These are phyloP conservation scores for Thelonectria discophora DNA, from an alignment of 2,329 filamentous ascomycete species.

Conservation along the genomic window DNA sequence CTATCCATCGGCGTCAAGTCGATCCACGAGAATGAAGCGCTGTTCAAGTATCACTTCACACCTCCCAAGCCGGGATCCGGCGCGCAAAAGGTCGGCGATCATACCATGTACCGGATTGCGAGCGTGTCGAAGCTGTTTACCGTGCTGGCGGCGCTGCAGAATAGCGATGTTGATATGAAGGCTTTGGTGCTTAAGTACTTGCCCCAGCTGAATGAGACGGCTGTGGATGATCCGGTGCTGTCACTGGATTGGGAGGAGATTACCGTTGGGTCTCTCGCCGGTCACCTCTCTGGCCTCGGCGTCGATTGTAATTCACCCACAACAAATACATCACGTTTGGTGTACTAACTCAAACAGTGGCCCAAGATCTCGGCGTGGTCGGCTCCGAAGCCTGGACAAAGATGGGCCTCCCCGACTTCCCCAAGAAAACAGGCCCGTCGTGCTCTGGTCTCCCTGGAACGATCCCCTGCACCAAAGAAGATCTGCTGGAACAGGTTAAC, in stretches of 20 bases:
- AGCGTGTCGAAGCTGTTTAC: slow-evolving; percentile 49
- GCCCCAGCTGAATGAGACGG: slow-evolving; percentile 46
- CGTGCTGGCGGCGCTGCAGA: slow-evolving; percentile 45
- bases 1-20: slow-evolving; percentile 54
- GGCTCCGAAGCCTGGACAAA: slow-evolving; percentile 39
- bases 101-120: slow-evolving; percentile 49
- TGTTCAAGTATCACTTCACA: slow-evolving; percentile 54
- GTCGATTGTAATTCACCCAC: slow-evolving; percentile 45
- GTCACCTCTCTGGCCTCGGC: slow-evolving; percentile 55
- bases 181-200: slow-evolving; percentile 57
- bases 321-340: no score
- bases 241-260: slow-evolving; percentile 57
- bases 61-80: slow-evolving; percentile 44
- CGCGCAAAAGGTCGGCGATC: slow-evolving; percentile 37
- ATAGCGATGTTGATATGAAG: slow-evolving; percentile 46
- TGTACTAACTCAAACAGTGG: slow-evolving; percentile 39
- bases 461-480: slow-evolving; percentile 42
- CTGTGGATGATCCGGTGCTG: slow-evolving; percentile 42
- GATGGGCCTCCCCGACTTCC: slow-evolving; percentile 46
- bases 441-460: slow-evolving; percentile 50
- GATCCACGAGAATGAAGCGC: slow-evolving; percentile 48
- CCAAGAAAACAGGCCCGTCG: slow-evolving; percentile 40
- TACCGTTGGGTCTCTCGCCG: slow-evolving; percentile 55
- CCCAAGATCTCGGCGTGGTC: slow-evolving; percentile 45
- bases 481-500: slow-evolving; percentile 43